phyloP scores from a whole-genome alignment of 2,329 filamentous ascomycete genomes.

The Diplodia seriata region DNA sequence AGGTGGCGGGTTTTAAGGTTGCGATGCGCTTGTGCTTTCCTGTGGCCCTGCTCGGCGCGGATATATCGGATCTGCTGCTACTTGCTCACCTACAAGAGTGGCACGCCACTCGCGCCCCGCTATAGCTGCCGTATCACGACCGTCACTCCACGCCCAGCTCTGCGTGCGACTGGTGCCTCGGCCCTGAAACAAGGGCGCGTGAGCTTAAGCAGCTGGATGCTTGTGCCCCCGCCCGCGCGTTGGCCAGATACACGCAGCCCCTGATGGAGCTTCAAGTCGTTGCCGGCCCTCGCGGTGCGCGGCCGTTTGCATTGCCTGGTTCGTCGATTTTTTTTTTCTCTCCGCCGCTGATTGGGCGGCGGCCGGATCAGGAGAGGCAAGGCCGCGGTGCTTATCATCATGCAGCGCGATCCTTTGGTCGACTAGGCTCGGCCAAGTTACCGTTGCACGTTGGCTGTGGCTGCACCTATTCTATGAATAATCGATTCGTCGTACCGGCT shows the following conservation, averaged over 20 bases:
- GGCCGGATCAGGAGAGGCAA: constrained; percentile 24
- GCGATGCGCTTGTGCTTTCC: constrained; percentile 4
- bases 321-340: constrained; percentile 18
- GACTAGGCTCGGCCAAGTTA: constrained; percentile 30
- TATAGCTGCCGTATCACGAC: constrained; percentile 31
- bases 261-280: constrained; percentile 10
- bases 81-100: not conserved
- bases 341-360: constrained; percentile 24
- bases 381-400: constrained; percentile 30
- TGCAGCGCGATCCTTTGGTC: constrained; percentile 29
- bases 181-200: constrained; percentile 27
- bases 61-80: constrained; percentile 25
- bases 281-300: not conserved
- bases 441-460: constrained; percentile 30
- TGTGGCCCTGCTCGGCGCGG: constrained; percentile 15
- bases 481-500: constrained; percentile 31
- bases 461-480: constrained; percentile 31
- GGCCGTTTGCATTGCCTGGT: constrained; percentile 23
- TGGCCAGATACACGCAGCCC: constrained; percentile 29
- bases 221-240: not conserved
- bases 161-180: constrained; percentile 13
- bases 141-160: constrained; percentile 25
- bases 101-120: constrained; percentile 2
- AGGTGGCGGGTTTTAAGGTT: constrained; percentile 26
- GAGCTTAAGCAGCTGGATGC: constrained; percentile 5